A percentile compares a stretch with the other conserved stretches of the same genome.
Conservation (phyloP, 1,284 basidiomycete species). For the Sporisorium iseilematis-ciliati region DNA sequence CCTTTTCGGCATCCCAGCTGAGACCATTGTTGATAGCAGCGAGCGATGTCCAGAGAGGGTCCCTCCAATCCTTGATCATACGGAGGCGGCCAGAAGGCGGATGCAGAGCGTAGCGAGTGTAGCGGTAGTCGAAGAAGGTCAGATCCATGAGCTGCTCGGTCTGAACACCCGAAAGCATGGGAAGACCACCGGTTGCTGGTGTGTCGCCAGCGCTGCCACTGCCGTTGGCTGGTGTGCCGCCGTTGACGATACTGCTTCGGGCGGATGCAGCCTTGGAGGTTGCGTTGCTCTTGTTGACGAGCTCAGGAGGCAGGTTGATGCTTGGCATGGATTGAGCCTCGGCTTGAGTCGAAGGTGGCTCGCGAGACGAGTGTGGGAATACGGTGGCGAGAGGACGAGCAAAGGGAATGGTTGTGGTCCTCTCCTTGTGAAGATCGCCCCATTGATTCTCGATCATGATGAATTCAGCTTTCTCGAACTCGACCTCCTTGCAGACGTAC, state of each 20-base stretch:
- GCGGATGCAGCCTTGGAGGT: slow-evolving; percentile 45
- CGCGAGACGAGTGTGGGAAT: slow-evolving; percentile 64
- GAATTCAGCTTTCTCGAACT: slow-evolving; percentile 80
- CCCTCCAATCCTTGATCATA: slow-evolving; percentile 91
- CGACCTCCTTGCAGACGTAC: slow-evolving; percentile 85
- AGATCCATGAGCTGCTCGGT: slow-evolving; percentile 68
- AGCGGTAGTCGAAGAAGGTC: slow-evolving; percentile 76
- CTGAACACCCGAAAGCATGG: slow-evolving; percentile 59
- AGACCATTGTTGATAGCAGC: slow-evolving; percentile 63
- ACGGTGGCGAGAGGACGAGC: slow-evolving; percentile 65
- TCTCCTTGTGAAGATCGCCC: slow-evolving; percentile 64
- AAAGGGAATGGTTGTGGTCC: slow-evolving; percentile 60
- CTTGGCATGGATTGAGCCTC: slow-evolving; percentile 55
- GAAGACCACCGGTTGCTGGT: slow-evolving; percentile 12
- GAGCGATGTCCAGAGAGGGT: slow-evolving; percentile 80
- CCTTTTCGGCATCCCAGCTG: slow-evolving; percentile 58
- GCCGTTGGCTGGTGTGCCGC: slow-evolving; percentile 15
- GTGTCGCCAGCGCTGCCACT: slow-evolving; percentile 9
- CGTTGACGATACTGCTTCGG: slow-evolving; percentile 53
- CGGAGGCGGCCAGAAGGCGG: slow-evolving; percentile 84
- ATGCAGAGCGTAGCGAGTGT: slow-evolving; percentile 90
- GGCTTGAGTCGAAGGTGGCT: slow-evolving; percentile 65
- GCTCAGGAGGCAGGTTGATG: slow-evolving; percentile 38
- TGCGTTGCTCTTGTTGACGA: slow-evolving; percentile 39
- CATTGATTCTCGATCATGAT: slow-evolving; percentile 82